Percentiles rank a stretch among this genome's conserved stretches.
Evolutionary conservation across 768 basidiomycete species (phyloP).

Genomic region (Auricularia sp.): DNA sequence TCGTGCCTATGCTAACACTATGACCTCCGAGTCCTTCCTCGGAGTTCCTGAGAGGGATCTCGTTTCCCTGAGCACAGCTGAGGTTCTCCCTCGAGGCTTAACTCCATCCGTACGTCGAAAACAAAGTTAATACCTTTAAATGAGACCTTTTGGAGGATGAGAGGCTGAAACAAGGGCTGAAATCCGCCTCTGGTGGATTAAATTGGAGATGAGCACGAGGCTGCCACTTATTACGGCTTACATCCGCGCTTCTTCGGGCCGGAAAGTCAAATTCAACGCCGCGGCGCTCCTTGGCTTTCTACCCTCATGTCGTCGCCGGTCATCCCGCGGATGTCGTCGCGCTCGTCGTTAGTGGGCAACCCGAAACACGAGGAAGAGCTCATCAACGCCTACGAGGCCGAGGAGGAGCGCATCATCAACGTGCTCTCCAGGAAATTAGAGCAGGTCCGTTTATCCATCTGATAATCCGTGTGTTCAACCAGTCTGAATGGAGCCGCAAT

Average conservation of each 20-base stretch:
- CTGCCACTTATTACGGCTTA: neutral
- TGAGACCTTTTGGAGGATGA: no score
- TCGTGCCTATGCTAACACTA: no score
- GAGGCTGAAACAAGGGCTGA: no score
- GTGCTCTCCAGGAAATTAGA: slow-evolving; percentile 74
- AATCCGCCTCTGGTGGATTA: no score
- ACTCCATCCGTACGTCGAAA: no score
- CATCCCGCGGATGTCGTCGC: slow-evolving; percentile 44
- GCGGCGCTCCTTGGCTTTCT: neutral
- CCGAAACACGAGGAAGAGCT: slow-evolving; percentile 58
- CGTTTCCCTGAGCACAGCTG: no score
- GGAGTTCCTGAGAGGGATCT: no score
- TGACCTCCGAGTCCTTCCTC: no score
- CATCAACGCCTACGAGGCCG: slow-evolving; percentile 83
- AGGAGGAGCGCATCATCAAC: slow-evolving; percentile 83
- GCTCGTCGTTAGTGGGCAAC: slow-evolving; percentile 30
- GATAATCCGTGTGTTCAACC: neutral
- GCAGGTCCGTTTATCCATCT: slow-evolving; percentile 39
- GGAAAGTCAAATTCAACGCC: neutral
- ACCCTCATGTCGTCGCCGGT: slow-evolving; percentile 35
- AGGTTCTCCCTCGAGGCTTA: no score
- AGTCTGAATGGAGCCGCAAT: slow-evolving; percentile 2
- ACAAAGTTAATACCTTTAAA: no score
- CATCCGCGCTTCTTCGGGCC: neutral
- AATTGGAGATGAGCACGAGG: neutral